phyloP scores from a whole-genome alignment of 257 asterid genomes.

The Rehmannia glutinosa region DNA sequence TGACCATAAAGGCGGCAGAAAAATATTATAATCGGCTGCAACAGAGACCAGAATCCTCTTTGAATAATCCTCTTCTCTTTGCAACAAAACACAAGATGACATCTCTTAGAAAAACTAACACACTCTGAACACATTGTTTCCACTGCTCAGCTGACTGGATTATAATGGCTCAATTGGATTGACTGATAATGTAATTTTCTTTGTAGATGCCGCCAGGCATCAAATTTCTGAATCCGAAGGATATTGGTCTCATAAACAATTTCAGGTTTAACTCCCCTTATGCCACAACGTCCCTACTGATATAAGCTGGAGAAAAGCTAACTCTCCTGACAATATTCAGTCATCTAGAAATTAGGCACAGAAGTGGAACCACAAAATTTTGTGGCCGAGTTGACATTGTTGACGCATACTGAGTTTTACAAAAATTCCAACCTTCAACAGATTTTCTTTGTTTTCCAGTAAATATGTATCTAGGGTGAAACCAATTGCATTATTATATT shows the following conservation, averaged over 20 bases:
- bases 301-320: background rate
- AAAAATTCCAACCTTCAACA: too few relatives aligned
- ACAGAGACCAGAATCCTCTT: background rate
- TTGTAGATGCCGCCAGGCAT: background rate
- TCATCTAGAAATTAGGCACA: background rate
- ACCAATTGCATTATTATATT: background rate
- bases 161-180: background rate
- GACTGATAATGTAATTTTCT: background rate
- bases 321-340: background rate
- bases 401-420: too few relatives aligned
- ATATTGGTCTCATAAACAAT: too few relatives aligned
- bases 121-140: background rate
- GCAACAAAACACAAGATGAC: background rate
- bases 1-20: too few relatives aligned
- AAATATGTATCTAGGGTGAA: too few relatives aligned
- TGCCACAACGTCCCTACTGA: background rate
- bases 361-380: too few relatives aligned
- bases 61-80: background rate
- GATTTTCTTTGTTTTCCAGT: too few relatives aligned
- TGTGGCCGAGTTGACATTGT: too few relatives aligned
- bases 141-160: too few relatives aligned
- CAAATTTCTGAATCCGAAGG: background rate
- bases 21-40: too few relatives aligned
- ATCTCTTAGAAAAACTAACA: background rate
- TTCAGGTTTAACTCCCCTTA: too few relatives aligned